Base-by-base conservation (phyloP, 352 stramenopile genomes). In the Pythium aristosporum region DNA sequence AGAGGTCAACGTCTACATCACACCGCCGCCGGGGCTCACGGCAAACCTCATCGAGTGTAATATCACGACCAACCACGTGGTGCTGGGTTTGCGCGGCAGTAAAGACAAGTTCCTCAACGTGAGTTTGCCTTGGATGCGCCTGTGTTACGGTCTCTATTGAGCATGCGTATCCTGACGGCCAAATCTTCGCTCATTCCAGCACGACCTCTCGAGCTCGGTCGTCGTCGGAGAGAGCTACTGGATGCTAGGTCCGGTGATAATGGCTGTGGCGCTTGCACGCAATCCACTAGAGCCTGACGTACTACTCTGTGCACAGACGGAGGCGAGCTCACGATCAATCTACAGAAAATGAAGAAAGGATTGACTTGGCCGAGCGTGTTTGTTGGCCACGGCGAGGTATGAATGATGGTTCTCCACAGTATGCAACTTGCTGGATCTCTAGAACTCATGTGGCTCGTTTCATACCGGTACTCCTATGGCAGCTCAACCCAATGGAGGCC, bases 321-420 rank as follows among this genome's bases (percentile, higher is more conserved):
- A 20, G 86, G 90, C 21, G 91, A 97, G 69, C 68, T 98, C 25
- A 95, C 90, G 48, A 93, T 98, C 64, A 96, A 96, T 52, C 73
- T 99, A 61, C 88, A 97, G 72, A 99, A 99, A 77, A 97, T 97
- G 76, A 96, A 97, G 68, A 97, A 98, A 56, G 96, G 91, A 16
- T 79, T 98, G 37, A 97, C 96, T 42, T 99, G 96, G 96, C 79
- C 95, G 0, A 82, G 79, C 28, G 94, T 97, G 23, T 91, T 98
- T 59, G 66, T 87, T 58, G 85, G 88, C 53, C 89, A 97, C 34
- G 90, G 78, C 72, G 74, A 94, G 80, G 79, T 92, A 50, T 15
- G 39, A n/a, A 15, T 6, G 39, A 46, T 46, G 7, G 16, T 1
- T 46, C 18, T 18, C 1, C 39, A 21, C 15, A 16, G 37, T 42